Evolutionary conservation across 2,329 filamentous ascomycete genomes (phyloP).

Genomic region (Pseudogymnoascus sp.): DNA sequence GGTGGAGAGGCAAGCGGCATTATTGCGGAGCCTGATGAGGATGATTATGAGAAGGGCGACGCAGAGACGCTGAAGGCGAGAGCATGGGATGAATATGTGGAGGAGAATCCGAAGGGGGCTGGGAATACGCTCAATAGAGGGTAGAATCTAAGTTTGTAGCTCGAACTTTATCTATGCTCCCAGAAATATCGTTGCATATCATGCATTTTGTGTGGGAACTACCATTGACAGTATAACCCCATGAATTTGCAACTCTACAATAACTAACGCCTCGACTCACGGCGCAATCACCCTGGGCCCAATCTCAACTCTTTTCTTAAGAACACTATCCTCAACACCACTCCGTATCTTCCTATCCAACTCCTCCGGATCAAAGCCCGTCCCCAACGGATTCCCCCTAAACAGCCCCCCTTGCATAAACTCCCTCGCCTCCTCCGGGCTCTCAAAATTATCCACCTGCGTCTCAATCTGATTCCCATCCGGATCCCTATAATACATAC

Average conservation of each 20-base stretch:
- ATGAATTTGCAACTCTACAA: neutral
- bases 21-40: conserved; percentile 72
- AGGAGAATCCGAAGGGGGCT: conserved; percentile 77
- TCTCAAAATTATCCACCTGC: conserved; percentile 38
- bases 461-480: conserved; percentile 42
- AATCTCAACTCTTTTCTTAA: conserved; percentile 5
- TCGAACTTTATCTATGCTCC: neutral
- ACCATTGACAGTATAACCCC: no score
- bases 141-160: conserved; percentile 24
- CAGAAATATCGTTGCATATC: neutral
- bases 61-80: conserved; percentile 87
- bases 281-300: neutral
- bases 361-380: conserved; percentile 39
- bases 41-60: conserved; percentile 81
- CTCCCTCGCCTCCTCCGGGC: conserved; percentile 29
- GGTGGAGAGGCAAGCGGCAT: conserved; percentile 68
- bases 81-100: conserved; percentile 90
- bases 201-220: neutral
- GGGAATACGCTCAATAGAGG: conserved; percentile 81
- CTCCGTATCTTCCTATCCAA: conserved; percentile 24
- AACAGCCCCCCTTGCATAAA: conserved; percentile 35
- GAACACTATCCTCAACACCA: conserved; percentile 20
- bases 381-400: conserved; percentile 36
- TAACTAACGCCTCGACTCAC: neutral
- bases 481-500: conserved; percentile 42